A percentile compares a stretch with the other conserved stretches of the same genome.
Conservation (phyloP, 2,329 filamentous ascomycete species). For the Hortaea werneckii region DNA sequence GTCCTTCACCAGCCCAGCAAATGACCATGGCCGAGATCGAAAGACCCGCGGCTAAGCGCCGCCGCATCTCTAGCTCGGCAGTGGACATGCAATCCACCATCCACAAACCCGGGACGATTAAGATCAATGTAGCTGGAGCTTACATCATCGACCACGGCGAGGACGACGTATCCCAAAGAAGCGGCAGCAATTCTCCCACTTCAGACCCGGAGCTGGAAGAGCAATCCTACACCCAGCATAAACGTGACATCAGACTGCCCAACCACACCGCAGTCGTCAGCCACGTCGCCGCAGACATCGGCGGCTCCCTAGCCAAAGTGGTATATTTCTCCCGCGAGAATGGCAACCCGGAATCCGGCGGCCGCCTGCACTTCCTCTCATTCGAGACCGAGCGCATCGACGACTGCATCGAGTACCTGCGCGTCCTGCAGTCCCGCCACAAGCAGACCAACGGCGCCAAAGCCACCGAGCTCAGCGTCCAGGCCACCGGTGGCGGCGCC, state of each 20-base stretch:
- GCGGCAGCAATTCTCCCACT: conserved; percentile 29
- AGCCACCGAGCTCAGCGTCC: conserved; percentile 62
- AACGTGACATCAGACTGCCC: conserved; percentile 87
- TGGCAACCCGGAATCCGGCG: conserved; percentile 56
- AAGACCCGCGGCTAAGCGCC: conserved; percentile 43
- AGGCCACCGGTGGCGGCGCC: conserved; percentile 91
- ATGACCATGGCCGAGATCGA: conserved; percentile 69
- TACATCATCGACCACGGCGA: conserved; percentile 84
- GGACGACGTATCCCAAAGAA: conserved; percentile 19
- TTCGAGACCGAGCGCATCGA: conserved; percentile 96
- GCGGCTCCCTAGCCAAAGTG: conserved; percentile 87
- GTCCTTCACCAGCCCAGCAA: neutral
- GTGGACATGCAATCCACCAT: conserved; percentile 43
- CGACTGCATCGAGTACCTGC: conserved; percentile 86
- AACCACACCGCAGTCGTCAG: conserved; percentile 93
- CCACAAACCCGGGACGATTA: conserved; percentile 57
- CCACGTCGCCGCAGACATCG: conserved; percentile 97
- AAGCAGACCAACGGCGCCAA: conserved; percentile 43
- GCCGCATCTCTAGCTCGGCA: conserved; percentile 26
- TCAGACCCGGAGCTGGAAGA: conserved; percentile 32
- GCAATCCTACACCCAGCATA: conserved; percentile 58
- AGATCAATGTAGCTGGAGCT: conserved; percentile 92
- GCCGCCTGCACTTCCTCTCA: conserved; percentile 85
- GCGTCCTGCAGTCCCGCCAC: conserved; percentile 73
- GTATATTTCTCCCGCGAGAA: conserved; percentile 90